phyloP scores from a whole-genome alignment of 139 green algal genomes.

The Pseudopediastrum boryanum region DNA sequence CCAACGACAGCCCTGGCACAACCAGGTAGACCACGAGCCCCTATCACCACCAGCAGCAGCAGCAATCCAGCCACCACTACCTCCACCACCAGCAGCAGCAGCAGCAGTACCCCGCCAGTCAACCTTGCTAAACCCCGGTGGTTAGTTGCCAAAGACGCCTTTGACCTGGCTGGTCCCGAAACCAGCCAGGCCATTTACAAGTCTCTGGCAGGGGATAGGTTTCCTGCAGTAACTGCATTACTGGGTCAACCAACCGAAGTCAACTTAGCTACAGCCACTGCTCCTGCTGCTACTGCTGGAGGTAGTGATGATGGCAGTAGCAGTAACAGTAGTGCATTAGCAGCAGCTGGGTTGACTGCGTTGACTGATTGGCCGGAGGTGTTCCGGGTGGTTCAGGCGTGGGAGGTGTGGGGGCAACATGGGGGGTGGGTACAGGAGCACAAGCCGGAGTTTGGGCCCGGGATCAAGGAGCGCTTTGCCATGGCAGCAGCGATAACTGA shows the following conservation, averaged over 20 bases:
- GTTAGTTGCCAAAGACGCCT: conserved; percentile 80
- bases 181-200: conserved; percentile 68
- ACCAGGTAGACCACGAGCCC: too few relatives aligned
- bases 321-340: not conserved
- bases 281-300: too few relatives aligned
- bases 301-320: too few relatives aligned
- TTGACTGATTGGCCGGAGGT: conserved; percentile 70
- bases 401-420: conserved; percentile 81
- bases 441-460: conserved; percentile 78
- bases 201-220: conserved; percentile 40
- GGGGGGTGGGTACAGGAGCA: conserved; percentile 71
- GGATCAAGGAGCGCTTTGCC: conserved; percentile 81
- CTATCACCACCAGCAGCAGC: not conserved
- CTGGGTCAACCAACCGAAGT: not conserved
- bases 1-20: not conserved
- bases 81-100: too few relatives aligned
- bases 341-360: conserved; percentile 38
- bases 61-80: too few relatives aligned
- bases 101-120: not conserved
- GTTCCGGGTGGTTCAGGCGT: conserved; percentile 68
- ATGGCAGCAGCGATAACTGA: conserved; percentile 66
- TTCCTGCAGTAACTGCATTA: conserved; percentile 47
- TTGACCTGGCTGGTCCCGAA: conserved; percentile 59
- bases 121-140: conserved; percentile 39
- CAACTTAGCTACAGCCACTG: too few relatives aligned